Evolutionary conservation across 768 basidiomycete species (phyloP), one percentile per base, ranked within the genome.

Genomic region (Lactifluus pinguis): DNA sequence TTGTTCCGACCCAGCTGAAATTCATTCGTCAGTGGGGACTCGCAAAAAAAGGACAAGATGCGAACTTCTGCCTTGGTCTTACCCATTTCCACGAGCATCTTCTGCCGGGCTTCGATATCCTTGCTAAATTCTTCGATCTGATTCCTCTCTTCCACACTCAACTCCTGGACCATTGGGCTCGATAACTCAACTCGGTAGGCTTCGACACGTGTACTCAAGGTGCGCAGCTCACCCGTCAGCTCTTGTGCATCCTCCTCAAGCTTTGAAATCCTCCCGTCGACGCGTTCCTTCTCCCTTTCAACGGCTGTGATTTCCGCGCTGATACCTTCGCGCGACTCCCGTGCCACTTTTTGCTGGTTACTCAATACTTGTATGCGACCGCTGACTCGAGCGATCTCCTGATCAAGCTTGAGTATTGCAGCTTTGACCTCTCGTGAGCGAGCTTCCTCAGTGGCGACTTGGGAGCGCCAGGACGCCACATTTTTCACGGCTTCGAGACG

Each of bases 401-500:
- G 93, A 62, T 99, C 97, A 29, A 92, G 73, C 61, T 76, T 77
- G 51, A 79, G 68, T 61, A 95, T 86, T 10, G 80, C 79, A 10
- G 75, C 70, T 69, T 91, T 92, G 57, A 92, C 89, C 67, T 95
- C 91, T 60, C 79, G 77, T 49, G 86, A 80, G 29, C 83, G 79
- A 44, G 75, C 76, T 1, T 81, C 77, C 63, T 91, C 89, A 0
- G 79, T 74, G 29, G 88, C 85, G 63, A 80, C 85, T 68, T 87
- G 89, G 0, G 76, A 72, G 39, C 85, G 80, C 91, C 93, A 95
- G 2, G 76, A 79, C 62, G 83, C 82, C 47, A 95, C 84, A 53
- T 76, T 79, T 68, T 85, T 86, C 71, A 95, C 87, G 0, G 83
- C 89, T 67, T 98, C 95, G 56, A 98, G 85, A 14, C 97, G 83